Base-by-base conservation (phyloP, 768 basidiomycete genomes). In the Sutorius australiensis region DNA sequence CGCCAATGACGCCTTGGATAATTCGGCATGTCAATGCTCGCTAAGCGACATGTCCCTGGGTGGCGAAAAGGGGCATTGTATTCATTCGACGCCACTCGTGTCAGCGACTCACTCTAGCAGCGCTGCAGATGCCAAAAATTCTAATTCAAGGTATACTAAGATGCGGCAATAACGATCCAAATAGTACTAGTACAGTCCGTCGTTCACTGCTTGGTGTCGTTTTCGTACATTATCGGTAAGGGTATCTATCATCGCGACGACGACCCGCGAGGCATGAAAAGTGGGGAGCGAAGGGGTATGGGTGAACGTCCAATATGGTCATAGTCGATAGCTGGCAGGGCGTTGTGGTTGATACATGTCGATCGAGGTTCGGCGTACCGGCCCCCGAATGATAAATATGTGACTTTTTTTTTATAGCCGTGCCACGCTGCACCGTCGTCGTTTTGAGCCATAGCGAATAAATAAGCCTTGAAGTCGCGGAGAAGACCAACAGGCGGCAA, bases 141-240 rank as follows among this genome's bases (percentile, higher is more conserved):
- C 66, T 70, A 70, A 49, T 68, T 68, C 66, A 58, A 67, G 68
- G 68, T 70, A 67, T 67, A 67, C 67, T 69, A 62, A 65, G 51
- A 59, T 65, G 61, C 51, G 48, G 16, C 53, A 65, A 62, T 61
- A 70, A 63, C 59, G 66, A 50, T 67, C 68, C 66, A 32, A 51
- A 51, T 65, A 53, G 50, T 67, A 69, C 55, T 68, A 49, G 64
- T 67, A 69, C 66, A 70, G 59, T 69, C 68, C 34, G 42, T 61
- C 65, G 12, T 57, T 65, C 57, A 50, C 55, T 67, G 59, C 63
- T 61, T 54, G 58, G 55, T 41, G n/a, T 65, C 40, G 48, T 55
- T 60, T 63, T 59, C 60, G 57, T 67, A 67, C 65, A 67, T 48
- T 51, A 53, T 61, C 55, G 48, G 55, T 34, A 40, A 48, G 68